Evolutionary conservation across 805 yeast genomes (phyloP).

Genomic region (Maudiozyma saulgeensis): DNA sequence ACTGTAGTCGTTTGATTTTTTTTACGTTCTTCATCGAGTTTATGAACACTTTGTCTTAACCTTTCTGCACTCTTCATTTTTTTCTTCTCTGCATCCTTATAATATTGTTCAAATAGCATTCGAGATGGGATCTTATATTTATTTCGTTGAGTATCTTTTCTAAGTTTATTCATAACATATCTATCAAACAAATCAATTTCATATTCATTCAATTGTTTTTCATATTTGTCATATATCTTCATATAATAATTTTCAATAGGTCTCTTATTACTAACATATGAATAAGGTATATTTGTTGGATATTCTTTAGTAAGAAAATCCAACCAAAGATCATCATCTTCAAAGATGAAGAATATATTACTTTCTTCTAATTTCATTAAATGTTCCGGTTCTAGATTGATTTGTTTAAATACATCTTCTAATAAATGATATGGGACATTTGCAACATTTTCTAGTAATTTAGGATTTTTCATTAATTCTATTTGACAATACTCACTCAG

Average conservation of each 20-base stretch:
- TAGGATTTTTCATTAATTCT: constrained; percentile 18
- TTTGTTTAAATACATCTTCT: constrained; percentile 21
- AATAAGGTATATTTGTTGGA: constrained; percentile 28
- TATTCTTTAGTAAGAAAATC: constrained; percentile 26
- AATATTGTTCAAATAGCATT: constrained; percentile 27
- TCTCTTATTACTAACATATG: constrained; percentile 22
- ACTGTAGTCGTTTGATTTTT: constrained; percentile 24
- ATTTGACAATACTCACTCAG: constrained; percentile 18
- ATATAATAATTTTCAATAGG: constrained; percentile 16
- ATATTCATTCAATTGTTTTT: neutral
- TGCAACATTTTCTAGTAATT: constrained; percentile 21
- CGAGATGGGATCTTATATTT: constrained; percentile 30
- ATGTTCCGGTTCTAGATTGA: constrained; percentile 27
- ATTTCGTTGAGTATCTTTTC: constrained; percentile 14
- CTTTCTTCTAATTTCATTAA: constrained; percentile 24
- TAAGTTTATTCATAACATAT: constrained; percentile 9
- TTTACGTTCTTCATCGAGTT: constrained; percentile 25
- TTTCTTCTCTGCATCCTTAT: constrained; percentile 27
- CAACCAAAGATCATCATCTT: constrained; percentile 33
- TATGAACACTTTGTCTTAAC: constrained; percentile 25
- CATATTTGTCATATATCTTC: neutral
- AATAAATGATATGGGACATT: constrained; percentile 29
- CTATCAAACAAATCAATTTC: constrained; percentile 12
- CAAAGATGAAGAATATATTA: constrained; percentile 29
- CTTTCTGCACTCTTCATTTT: constrained; percentile 30